Conservation (phyloP, 495 filamentous ascomycete species). For the Ascodesmis nigricans region DNA sequence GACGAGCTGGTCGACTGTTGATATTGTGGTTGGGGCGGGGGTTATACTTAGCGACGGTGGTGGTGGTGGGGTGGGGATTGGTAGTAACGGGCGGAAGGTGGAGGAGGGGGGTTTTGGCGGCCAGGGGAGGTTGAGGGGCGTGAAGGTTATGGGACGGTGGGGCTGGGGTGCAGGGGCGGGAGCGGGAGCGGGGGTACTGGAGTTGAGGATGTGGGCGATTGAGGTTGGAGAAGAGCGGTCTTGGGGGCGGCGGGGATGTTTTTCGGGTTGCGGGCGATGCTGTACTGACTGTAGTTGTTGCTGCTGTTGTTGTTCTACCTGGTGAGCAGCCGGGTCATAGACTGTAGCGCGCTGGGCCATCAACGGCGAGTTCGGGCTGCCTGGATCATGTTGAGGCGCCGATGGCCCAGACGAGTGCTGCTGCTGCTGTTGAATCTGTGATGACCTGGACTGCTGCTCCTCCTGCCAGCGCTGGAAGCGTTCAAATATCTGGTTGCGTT, state of each 20-base stretch:
- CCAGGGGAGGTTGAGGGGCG: background rate
- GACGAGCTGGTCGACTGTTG: background rate
- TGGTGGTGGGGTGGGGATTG: background rate
- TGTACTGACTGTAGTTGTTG: too few relatives aligned
- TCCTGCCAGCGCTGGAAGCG: background rate
- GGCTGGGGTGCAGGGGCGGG: background rate
- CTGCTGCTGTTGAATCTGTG: background rate
- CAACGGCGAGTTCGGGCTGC: background rate
- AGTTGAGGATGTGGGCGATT: too few relatives aligned
- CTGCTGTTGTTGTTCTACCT: too few relatives aligned
- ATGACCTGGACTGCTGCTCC: background rate
- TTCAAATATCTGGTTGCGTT: slow-evolving; percentile 5
- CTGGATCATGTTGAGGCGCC: background rate
- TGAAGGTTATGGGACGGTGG: background rate
- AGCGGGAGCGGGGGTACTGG: background rate
- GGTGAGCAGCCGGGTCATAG: too few relatives aligned
- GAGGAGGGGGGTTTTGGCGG: background rate
- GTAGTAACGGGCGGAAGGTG: background rate
- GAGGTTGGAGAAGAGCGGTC: too few relatives aligned
- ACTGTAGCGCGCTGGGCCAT: background rate
- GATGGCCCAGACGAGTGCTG: background rate
- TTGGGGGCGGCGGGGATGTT: too few relatives aligned
- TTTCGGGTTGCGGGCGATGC: too few relatives aligned
- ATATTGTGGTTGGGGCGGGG: background rate
- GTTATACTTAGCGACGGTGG: background rate